Percentiles rank a stretch among this genome's conserved stretches.
Conservation (phyloP, 2,329 filamentous ascomycete genomes). For the Colletotrichum echinochloae region DNA sequence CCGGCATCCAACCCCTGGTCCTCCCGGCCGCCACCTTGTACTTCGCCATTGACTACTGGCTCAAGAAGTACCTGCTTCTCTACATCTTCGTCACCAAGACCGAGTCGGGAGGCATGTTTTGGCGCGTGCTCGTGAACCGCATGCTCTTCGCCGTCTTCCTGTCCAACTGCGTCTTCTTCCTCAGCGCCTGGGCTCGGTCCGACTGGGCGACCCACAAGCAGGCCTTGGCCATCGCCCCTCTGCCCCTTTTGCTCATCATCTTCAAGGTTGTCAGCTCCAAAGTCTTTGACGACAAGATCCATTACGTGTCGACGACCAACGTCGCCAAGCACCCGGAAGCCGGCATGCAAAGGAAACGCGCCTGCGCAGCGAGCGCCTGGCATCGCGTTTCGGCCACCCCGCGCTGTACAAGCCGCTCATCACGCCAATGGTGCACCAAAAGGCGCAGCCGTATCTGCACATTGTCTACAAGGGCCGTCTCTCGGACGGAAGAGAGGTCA, state of each 20-base stretch:
- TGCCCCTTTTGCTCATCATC: slow-evolving; percentile 80
- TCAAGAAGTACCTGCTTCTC: slow-evolving; percentile 95
- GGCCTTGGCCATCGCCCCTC: slow-evolving; percentile 77
- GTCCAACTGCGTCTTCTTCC: slow-evolving; percentile 80
- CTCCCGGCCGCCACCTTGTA: slow-evolving; percentile 89
- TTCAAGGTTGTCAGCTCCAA: slow-evolving; percentile 90
- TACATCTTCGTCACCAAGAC: slow-evolving; percentile 98
- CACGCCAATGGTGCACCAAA: slow-evolving; percentile 95
- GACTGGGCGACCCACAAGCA: slow-evolving; percentile 64
- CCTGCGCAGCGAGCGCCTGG: slow-evolving; percentile 75
- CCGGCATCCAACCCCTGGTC: slow-evolving; percentile 86
- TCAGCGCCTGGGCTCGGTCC: slow-evolving; percentile 79
- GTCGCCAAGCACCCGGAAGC: slow-evolving; percentile 60
- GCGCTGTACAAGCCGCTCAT: slow-evolving; percentile 90
- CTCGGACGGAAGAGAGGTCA: slow-evolving; percentile 71
- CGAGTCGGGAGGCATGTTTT: slow-evolving; percentile 93
- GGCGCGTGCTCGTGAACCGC: slow-evolving; percentile 94
- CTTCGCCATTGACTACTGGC: slow-evolving; percentile 85
- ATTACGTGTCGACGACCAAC: slow-evolving; percentile 80
- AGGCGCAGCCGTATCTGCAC: slow-evolving; percentile 87
- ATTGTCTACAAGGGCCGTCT: slow-evolving; percentile 87
- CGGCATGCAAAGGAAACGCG: slow-evolving; percentile 64
- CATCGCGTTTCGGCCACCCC: slow-evolving; percentile 87
- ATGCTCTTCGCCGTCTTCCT: slow-evolving; percentile 85
- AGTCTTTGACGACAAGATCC: slow-evolving; percentile 81